Base-by-base conservation (phyloP, 352 stramenopile species). In the Thalassiosira livingstoniorum region DNA sequence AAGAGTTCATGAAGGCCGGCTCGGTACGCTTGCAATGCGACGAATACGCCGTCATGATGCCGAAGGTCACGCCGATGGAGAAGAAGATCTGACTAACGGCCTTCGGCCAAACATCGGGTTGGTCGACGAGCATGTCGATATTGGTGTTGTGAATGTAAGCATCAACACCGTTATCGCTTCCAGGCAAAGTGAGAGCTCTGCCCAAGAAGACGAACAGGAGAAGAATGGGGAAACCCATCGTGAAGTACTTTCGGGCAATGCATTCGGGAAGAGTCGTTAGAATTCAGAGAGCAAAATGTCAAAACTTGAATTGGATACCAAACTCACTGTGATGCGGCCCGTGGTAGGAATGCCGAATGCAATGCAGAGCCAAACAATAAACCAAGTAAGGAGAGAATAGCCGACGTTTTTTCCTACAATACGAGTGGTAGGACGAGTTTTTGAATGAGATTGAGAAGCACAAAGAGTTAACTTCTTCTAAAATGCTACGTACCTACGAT, bases 31-130 rank as follows among this genome's bases (percentile, higher is more conserved):
- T 54, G 34, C 75, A 87, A 65, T 80, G 57, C 42, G 47, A 74
- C 42, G 68, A 67, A 69, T 73, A 90, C 11, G 78, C 86, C 39
- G 78, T 87, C 83, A 91, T 69, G 4, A 78, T 80, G 35, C 78
- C 78, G 64, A 85, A 85, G 0, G 78, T 80, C 39, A 80, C 75
- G 34, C 64, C 78, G 29, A 91, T 43, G 21, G 73, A 86, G 54
- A 91, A 91, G 64, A 91, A 91, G 60, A 90, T 87, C 71, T 91
- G 86, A 2, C 65, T 81, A n/a, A 86, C 80, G 57, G 63, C 63
- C 43, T 57, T 71, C 4, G 51, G 32, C 54, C 66, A 65, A 45
- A 60, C 61, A 47, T 54, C 68, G 23, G 62, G 64, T 32, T 70
- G 57, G 0, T 85, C 72, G 0, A 34, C 73, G 18, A 90, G 57